Base-by-base conservation (phyloP, 2,329 filamentous ascomycete species). In the Macrophomina tecta region DNA sequence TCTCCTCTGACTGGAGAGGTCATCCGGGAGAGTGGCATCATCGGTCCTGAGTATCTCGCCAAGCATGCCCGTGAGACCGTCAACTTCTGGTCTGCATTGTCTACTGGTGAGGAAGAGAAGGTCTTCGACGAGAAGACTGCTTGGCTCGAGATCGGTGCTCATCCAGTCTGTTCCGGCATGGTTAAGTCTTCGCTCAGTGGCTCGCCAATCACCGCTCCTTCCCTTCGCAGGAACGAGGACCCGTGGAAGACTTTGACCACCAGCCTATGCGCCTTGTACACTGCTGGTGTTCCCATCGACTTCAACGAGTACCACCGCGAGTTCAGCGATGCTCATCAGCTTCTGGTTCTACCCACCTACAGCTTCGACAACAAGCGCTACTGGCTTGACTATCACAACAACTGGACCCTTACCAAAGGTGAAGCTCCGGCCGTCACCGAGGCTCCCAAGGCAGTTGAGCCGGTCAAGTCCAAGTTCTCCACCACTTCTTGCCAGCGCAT, bases 141-240 rank as follows among this genome's bases (percentile, higher is more conserved):
- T 36, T 92, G 87, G 86, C 80, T 93, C 66, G 91, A 93, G 75
- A 80, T 93, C 69, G 91, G 91, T n/a, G 90, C 90, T 45, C 89
- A 92, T 72, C 89, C 90, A 0, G 86, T 92, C 14, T 90, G 87
- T 76, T 84, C 85, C 52, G 85, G 85, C 68, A 89, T 93, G 84
- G 84, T 92, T 70, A 90, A 89, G 80, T 84, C 86, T 16, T 87
- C 85, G 4, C 83, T 91, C 64, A 85, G 85, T 32, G 77, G 80
- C 5, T 79, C 82, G 9, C 85, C 84, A 32, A 81, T 85, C 48
- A 84, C 86, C 14, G 83, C 86, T 11, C 84, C 88, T 2, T 88
- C 89, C 2, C 81, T 91, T 11, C 87, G 87, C 38, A 86, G 88
- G 67, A 85, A 83, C 51, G 88, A 91, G 73, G 80, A 86, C 67